These are phyloP conservation scores for Pleurozium schreberi DNA, from an alignment of 225 moss, liverwort and hornwort genomes.

Conservation along the genomic window DNA sequence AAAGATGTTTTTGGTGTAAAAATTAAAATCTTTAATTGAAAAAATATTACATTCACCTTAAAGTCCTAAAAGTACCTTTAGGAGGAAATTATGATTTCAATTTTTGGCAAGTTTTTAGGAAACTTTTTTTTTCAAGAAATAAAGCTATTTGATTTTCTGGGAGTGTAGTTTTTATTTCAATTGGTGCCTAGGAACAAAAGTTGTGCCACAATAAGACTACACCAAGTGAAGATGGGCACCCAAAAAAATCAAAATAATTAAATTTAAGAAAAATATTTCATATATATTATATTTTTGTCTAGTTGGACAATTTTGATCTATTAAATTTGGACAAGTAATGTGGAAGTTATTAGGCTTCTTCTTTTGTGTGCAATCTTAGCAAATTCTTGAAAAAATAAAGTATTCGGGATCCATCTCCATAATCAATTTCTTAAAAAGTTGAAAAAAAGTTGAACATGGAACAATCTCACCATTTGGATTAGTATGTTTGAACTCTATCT, in stretches of 20 bases:
- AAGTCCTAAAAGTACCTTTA: accelerated
- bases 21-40: too few species aligned
- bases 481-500: not conserved
- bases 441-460: accelerated
- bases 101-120: too few species aligned
- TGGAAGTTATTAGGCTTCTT: not conserved
- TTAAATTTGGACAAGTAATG: not conserved
- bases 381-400: accelerated
- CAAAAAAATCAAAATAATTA: too few species aligned
- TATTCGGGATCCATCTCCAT: not conserved
- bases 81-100: not conserved
- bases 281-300: not conserved
- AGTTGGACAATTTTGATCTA: accelerated
- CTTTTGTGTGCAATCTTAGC: not conserved
- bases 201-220: not conserved
- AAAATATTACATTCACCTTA: not conserved
- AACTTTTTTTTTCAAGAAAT: not conserved
- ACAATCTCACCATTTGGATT: not conserved
- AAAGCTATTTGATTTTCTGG: not conserved
- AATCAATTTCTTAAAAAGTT: too few species aligned
- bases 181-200: accelerated
- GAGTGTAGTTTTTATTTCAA: not conserved
- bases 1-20: not conserved
- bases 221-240: accelerated
- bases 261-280: not conserved